phyloP scores from a whole-genome alignment of 1,139 yeast species.

The Kodamaea suecica region DNA sequence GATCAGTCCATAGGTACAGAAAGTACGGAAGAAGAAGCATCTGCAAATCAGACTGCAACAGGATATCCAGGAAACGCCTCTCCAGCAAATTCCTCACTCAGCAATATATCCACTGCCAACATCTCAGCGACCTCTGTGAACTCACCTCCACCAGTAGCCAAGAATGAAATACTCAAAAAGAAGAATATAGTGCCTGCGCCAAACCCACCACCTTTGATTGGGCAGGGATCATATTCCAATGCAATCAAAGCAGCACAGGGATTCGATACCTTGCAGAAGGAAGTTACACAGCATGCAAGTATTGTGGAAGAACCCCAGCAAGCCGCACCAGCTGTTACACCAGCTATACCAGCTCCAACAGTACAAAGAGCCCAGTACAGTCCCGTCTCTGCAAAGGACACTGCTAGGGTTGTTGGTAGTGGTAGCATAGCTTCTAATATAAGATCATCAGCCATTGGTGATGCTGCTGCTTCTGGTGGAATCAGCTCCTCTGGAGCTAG shows the following conservation, averaged over 20 bases:
- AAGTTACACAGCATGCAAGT: too few species aligned
- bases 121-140: not conserved
- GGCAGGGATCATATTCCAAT: slow-evolving; percentile 20
- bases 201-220: slow-evolving; percentile 17
- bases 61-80: not conserved
- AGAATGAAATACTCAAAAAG: slow-evolving; percentile 15
- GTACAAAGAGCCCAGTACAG: slow-evolving; percentile 11
- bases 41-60: too few species aligned
- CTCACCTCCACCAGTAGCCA: slow-evolving; percentile 1
- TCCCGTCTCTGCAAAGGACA: slow-evolving; percentile 14
- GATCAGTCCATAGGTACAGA: too few species aligned
- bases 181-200: slow-evolving; percentile 16
- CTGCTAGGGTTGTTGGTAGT: slow-evolving; percentile 27
- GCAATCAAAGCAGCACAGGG: slow-evolving; percentile 21
- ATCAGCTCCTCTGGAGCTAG: slow-evolving; percentile 5
- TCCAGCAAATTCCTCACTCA: slow-evolving; percentile 2
- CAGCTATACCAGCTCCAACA: slow-evolving; percentile 4
- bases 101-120: slow-evolving; percentile 5
- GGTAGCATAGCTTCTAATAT: slow-evolving; percentile 8
- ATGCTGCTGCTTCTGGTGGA: too few species aligned
- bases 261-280: not conserved
- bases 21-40: not conserved
- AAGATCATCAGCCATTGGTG: not conserved
- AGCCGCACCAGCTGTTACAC: slow-evolving; percentile 5
- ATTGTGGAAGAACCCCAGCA: slow-evolving; percentile 11